phyloP scores from a whole-genome alignment of 495 filamentous ascomycete genomes.

The Neurospora tetraspora region DNA sequence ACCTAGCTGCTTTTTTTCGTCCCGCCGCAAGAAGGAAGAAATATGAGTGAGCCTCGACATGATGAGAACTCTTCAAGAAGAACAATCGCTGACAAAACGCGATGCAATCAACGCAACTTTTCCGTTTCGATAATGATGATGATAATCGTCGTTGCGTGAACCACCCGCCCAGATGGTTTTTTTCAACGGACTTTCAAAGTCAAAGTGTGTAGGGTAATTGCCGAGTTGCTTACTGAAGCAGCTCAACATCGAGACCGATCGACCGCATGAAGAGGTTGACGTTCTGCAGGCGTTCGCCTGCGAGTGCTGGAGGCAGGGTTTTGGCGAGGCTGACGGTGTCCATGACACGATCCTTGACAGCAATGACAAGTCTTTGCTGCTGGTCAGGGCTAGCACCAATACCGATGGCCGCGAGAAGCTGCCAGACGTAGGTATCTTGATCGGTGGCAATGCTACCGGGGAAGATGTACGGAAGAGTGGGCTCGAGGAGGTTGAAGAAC shows the following conservation, averaged over 20 bases:
- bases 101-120: background rate
- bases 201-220: background rate
- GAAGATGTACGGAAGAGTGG: conserved; percentile 73
- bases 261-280: conserved; percentile 98
- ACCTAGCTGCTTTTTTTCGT: background rate
- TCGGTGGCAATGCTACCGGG: conserved; percentile 69
- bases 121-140: background rate
- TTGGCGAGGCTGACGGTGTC: conserved; percentile 83
- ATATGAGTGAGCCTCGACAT: background rate
- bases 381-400: conserved; percentile 87
- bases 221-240: conserved; percentile 54
- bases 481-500: conserved; percentile 81
- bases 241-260: conserved; percentile 92
- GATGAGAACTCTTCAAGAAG: background rate
- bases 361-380: conserved; percentile 85
- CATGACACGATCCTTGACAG: conserved; percentile 97
- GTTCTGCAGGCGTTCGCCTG: conserved; percentile 68
- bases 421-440: conserved; percentile 94
- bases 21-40: background rate
- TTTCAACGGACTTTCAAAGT: background rate
- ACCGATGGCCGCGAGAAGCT: conserved; percentile 89
- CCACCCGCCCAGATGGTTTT: background rate
- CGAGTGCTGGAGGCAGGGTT: conserved; percentile 77
- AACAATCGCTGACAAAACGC: background rate
- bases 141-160: background rate